A percentile compares a stretch with the other conserved stretches of the same genome.
Evolutionary conservation across 768 basidiomycete genomes (phyloP).

Genomic region (Peribolospora kevripleyi): DNA sequence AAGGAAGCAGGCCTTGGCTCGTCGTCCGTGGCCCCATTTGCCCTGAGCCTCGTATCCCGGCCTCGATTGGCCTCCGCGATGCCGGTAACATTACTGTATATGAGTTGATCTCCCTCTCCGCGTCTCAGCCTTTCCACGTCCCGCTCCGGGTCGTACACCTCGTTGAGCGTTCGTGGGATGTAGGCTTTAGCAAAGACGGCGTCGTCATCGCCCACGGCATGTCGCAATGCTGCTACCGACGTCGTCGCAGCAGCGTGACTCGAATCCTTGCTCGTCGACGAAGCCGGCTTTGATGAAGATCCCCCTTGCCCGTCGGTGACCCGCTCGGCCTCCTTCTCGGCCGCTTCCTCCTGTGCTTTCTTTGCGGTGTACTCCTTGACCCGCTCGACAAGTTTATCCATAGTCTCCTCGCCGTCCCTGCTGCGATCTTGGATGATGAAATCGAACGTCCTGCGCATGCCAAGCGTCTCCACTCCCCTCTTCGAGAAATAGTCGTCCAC

Average conservation of each 20-base stretch:
- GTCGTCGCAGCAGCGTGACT: not conserved
- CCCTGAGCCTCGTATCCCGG: not conserved
- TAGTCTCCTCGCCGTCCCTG: constrained; percentile 7
- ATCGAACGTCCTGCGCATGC: constrained; percentile 61
- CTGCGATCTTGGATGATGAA: constrained; percentile 34
- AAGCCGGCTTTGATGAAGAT: not conserved
- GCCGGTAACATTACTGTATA: constrained; percentile 71
- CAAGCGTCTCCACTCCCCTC: constrained; percentile 49
- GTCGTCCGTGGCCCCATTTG: not conserved
- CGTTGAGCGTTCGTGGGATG: constrained; percentile 75
- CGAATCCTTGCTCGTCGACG: not conserved
- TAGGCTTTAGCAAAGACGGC: constrained; percentile 69
- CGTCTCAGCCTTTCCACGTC: constrained; percentile 51
- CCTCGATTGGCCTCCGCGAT: constrained; percentile 21
- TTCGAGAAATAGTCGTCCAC: constrained; percentile 74
- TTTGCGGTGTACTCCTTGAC: constrained; percentile 10
- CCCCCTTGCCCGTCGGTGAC: constrained; percentile 1
- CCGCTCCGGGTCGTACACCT: constrained; percentile 83
- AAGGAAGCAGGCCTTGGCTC: not conserved
- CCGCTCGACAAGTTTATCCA: constrained; percentile 6
- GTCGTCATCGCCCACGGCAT: constrained; percentile 40
- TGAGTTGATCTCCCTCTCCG: constrained; percentile 47
- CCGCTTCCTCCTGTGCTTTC: constrained; percentile 12
- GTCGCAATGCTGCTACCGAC: constrained; percentile 9
- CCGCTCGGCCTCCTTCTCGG: constrained; percentile 12